Conservation (phyloP, 2,329 filamentous ascomycete species). For the Ophiosphaerella narmari region DNA sequence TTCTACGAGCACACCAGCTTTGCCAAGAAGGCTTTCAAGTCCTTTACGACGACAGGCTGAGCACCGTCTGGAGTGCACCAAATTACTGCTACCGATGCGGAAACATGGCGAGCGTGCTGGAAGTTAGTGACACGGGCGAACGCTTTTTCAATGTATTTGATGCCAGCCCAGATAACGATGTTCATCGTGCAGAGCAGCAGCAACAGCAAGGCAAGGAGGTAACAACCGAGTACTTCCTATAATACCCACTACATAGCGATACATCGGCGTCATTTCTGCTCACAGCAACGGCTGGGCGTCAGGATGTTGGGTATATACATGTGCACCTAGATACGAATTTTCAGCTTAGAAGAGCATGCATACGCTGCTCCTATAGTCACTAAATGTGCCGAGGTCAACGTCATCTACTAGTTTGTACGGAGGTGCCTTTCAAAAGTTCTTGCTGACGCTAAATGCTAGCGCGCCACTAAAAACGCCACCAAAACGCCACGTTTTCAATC, state of each 20-base stretch:
- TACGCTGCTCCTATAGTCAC: background rate
- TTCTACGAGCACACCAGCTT: constrained; percentile 94
- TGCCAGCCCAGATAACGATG: constrained; percentile 92
- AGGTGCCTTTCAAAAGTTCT: too few species aligned
- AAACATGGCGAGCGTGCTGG: constrained; percentile 94
- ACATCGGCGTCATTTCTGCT: constrained; percentile 1
- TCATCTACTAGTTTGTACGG: too few species aligned
- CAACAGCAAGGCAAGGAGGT: constrained; percentile 74
- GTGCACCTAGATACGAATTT: background rate
- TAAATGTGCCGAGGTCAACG: background rate
- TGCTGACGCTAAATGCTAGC: too few species aligned
- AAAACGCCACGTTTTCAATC: too few species aligned
- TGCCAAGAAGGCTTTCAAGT: constrained; percentile 98
- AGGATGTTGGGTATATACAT: constrained; percentile 9
- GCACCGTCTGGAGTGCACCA: constrained; percentile 85
- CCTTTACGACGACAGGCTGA: constrained; percentile 90
- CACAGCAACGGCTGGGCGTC: too few species aligned
- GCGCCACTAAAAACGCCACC: too few species aligned
- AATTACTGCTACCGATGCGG: constrained; percentile 93
- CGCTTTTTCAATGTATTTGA: constrained; percentile 98
- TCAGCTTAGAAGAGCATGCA: background rate
- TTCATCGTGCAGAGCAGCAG: constrained; percentile 80
- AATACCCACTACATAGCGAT: constrained; percentile 43
- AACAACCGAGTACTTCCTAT: constrained; percentile 71
- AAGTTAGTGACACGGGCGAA: constrained; percentile 91